Evolutionary conservation across 108 stramenopile species (phyloP), one percentile per base, ranked within the genome.

Genomic region (Chaetoceros muelleri): DNA sequence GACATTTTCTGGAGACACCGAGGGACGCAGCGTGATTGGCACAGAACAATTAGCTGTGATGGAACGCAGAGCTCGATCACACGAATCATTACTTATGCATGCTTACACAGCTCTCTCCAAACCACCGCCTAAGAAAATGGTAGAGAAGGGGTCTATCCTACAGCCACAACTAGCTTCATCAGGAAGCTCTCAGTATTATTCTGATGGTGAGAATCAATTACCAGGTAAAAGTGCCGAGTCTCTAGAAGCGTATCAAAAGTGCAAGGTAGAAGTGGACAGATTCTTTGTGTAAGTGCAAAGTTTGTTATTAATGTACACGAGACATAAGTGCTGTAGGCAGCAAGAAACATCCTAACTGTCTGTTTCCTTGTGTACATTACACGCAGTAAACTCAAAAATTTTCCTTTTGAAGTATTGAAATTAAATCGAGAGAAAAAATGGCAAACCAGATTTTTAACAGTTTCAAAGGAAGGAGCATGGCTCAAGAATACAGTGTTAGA

Each of bases 361-460:
- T 40, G 8, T 10, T 40, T 40, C 13, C 34, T 40, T 13, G 34
- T 40, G 8, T 40, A 40, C 13, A 10, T 13, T 40, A 40, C 13
- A 10, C 13, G 34, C 5, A 40, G 34, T 5, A 68, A 61, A 27
- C 48, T 84, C 29, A 62, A 61, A 25, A 64, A 66, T 7, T 65
- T 67, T 46, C 82, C 82, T 2, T 67, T 84, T 16, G 79, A 84
- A 44, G 87, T 88, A 16, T 63, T 88, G 65, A 88, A 88, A 60
- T 69, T 85, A 24, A 82, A 82, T 53, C 66, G 76, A n/a, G 76
- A 82, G 53, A 80, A 76, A 22, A 78, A 85, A 55, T 88, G 87
- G 87, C 87, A 88, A 57, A 48, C 67, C 27, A 65, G 83, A 45
- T 72, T 72, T 61, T 73, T 88, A 10, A 85, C 83, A 18, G 74